These are phyloP conservation scores for Scolecobasidium constrictum DNA, from an alignment of 2,329 filamentous ascomycete species.

Conservation along the genomic window DNA sequence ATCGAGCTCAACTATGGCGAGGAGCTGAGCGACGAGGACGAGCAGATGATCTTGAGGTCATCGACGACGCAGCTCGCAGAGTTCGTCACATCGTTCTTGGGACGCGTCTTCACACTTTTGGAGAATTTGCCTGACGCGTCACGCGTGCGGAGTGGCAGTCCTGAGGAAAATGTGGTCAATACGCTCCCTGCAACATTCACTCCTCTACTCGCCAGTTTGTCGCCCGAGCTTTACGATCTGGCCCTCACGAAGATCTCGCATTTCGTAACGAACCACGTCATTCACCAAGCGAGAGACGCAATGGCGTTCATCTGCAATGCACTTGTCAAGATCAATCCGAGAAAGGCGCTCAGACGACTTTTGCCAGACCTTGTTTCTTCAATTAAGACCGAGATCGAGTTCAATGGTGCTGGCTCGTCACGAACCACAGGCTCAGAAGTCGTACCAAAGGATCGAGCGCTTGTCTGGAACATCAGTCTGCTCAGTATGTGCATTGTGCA, in stretches of 20 bases:
- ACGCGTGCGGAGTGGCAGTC: slow-evolving; percentile 77
- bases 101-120: slow-evolving; percentile 86
- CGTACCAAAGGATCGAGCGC: slow-evolving; percentile 76
- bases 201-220: slow-evolving; percentile 80
- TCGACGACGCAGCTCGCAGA: slow-evolving; percentile 91
- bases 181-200: slow-evolving; percentile 85
- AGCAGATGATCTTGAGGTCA: slow-evolving; percentile 78
- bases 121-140: slow-evolving; percentile 92
- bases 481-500: slow-evolving; percentile 97
- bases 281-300: slow-evolving; percentile 91
- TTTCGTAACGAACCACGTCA: slow-evolving; percentile 88
- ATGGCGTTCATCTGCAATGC: slow-evolving; percentile 99
- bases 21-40: slow-evolving; percentile 74
- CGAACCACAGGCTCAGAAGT: slow-evolving; percentile 90
- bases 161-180: slow-evolving; percentile 95
- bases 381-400: slow-evolving; percentile 93
- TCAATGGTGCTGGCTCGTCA: slow-evolving; percentile 90
- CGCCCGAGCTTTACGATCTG: slow-evolving; percentile 85
- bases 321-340: slow-evolving; percentile 87
- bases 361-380: slow-evolving; percentile 82
- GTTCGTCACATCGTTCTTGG: slow-evolving; percentile 81
- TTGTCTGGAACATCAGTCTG: slow-evolving; percentile 96
- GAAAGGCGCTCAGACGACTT: slow-evolving; percentile 84
- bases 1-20: slow-evolving; percentile 76
- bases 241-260: slow-evolving; percentile 83